Conservation (phyloP, 176 grass and related monocot species). For the Avena eriantha region DNA sequence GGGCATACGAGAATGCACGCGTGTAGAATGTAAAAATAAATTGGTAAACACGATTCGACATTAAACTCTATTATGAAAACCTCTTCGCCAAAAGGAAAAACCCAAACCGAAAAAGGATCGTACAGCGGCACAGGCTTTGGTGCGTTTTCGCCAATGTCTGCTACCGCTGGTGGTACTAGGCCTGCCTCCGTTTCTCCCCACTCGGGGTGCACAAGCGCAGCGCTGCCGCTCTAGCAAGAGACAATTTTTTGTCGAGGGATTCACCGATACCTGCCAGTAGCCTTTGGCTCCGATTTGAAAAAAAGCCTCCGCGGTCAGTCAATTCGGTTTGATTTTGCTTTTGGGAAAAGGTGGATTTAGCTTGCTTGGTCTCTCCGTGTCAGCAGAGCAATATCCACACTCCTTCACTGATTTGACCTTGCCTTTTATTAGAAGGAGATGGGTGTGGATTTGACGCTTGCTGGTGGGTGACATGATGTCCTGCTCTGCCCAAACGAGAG, state of each 20-base stretch:
- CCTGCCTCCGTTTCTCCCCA: constrained; percentile 10
- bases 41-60: no score
- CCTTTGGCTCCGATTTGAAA: constrained; percentile 17
- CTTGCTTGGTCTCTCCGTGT: constrained; percentile 5
- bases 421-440: background rate
- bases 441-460: background rate
- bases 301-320: constrained; percentile 4
- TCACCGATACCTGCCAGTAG: no score
- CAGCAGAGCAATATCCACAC: constrained; percentile 8
- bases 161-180: constrained; percentile 12
- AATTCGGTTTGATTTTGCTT: background rate
- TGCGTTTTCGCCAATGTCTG: background rate
- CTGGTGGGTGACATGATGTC: background rate
- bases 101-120: background rate
- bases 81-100: no score
- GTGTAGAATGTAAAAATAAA: no score
- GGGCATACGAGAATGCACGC: no score
- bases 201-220: constrained; percentile 40
- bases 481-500: constrained; percentile 15
- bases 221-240: constrained; percentile 35
- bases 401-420: constrained; percentile 4
- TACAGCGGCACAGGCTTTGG: background rate
- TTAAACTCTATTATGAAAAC: no score
- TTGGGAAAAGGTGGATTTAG: background rate
- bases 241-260: no score